Base-by-base conservation (phyloP, 2,329 filamentous ascomycete species). In the Monosporascus sp. region DNA sequence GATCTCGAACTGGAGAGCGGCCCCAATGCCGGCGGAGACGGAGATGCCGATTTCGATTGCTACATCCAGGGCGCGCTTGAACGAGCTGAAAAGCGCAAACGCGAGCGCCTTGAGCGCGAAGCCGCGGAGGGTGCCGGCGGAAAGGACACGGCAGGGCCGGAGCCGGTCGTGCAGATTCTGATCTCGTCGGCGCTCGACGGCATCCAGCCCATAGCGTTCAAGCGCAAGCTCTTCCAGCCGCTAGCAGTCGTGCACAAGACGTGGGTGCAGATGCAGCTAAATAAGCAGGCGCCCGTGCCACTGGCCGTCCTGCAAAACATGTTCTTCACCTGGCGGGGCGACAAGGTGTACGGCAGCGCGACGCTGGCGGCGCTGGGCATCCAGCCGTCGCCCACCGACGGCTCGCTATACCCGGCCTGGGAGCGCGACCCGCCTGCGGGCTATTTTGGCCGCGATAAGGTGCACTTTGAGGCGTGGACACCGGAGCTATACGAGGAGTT, bases 391-490 rank as follows among this genome's bases (percentile, higher is more conserved):
- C 68, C 72, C 11, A 63, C 64, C 14, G 69, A 78, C 5, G 77
- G 78, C 41, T 68, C 75, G 15, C 68, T 79, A 20, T 66, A 68
- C 48, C 70, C 58, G 6, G 63, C 66, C 11, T 67, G 65, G 31
- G 61, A 73, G 46, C 54, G 54, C 1, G 56, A 57, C 8, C 61
- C 67, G 41, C 66, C 71, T 4, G 74, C 76, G 22, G 78, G 79
- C 2, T 78, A 66, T 51, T 69, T 75, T 3, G 78, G 80, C 26
- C 77, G 79, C 24, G 75, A 77, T 14, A 79, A 80, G 51, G 79
- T 96, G n/a, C 80, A 87, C 59, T 78, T 96, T 58, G 86, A 92
- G 68, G 88, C 87, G 7, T 90, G 89, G 80, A 93, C 88, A 0
- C 75, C 83, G 7, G 82, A 87, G 11, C 69, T 81, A 2, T 87